Conservation (phyloP, 2,329 filamentous ascomycete species). For the Aspergillus neotritici region DNA sequence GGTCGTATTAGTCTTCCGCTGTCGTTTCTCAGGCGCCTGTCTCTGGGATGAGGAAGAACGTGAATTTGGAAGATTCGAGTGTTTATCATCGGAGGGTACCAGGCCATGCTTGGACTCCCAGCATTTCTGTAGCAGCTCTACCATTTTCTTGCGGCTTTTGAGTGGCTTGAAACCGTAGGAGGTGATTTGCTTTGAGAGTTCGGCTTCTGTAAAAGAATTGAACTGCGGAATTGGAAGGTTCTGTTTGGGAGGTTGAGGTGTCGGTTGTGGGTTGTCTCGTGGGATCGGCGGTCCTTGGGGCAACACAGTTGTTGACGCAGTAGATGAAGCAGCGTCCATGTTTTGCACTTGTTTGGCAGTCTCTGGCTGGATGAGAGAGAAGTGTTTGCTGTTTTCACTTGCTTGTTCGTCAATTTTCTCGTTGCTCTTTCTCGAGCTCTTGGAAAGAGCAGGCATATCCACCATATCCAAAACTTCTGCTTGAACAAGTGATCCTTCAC, state of each 20-base stretch:
- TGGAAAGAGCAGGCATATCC: slow-evolving; percentile 31
- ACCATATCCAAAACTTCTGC: slow-evolving; percentile 57
- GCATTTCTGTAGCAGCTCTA: slow-evolving; percentile 63
- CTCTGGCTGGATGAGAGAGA: background rate
- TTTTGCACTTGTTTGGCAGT: background rate
- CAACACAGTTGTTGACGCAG: too few species aligned
- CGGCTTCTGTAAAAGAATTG: slow-evolving; percentile 55
- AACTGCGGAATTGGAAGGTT: slow-evolving; percentile 50
- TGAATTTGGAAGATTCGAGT: background rate
- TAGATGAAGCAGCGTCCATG: too few species aligned
- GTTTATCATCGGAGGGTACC: slow-evolving; percentile 15
- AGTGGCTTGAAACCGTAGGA: slow-evolving; percentile 68
- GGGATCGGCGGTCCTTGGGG: too few species aligned
- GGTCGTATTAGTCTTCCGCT: background rate
- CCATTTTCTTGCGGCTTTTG: slow-evolving; percentile 63
- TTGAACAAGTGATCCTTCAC: slow-evolving; percentile 59
- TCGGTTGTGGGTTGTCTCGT: background rate
- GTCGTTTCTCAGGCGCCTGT: background rate
- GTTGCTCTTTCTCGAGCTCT: slow-evolving; percentile 6
- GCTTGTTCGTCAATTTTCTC: background rate
- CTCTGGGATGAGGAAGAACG: background rate
- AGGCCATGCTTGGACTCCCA: slow-evolving; percentile 56
- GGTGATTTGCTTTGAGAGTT: slow-evolving; percentile 57
- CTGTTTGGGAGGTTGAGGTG: background rate
- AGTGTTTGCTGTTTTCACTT: too few species aligned